Conservation (phyloP, 192 early-diverging fungal genomes). For the Cetraspora pellucida region DNA sequence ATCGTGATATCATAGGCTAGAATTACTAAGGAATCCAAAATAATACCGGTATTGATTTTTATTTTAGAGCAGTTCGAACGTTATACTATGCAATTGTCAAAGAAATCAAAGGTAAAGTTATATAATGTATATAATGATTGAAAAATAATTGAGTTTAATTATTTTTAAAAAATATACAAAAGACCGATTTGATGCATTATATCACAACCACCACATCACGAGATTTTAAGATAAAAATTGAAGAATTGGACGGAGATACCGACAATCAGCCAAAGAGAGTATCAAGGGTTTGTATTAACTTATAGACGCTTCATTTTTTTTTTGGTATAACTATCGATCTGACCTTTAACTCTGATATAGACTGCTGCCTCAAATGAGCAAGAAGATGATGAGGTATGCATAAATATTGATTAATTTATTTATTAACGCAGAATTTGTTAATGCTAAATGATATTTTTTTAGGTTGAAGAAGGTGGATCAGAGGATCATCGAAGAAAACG, state of each 20-base stretch:
- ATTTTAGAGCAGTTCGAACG: slow-evolving; percentile 78
- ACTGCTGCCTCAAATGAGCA: too few relatives aligned
- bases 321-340: too few relatives aligned
- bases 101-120: slow-evolving; percentile 64
- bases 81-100: slow-evolving; percentile 67
- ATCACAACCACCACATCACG: slow-evolving; percentile 77
- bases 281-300: neutral
- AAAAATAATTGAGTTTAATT: slow-evolving; percentile 13
- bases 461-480: neutral
- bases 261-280: slow-evolving; percentile 22
- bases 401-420: neutral
- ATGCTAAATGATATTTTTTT: neutral
- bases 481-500: neutral
- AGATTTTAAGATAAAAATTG: slow-evolving; percentile 73
- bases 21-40: slow-evolving; percentile 69
- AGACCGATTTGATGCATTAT: slow-evolving; percentile 68
- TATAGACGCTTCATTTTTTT: too few relatives aligned
- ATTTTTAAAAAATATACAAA: too few relatives aligned
- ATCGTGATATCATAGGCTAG: slow-evolving; percentile 46
- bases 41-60: slow-evolving; percentile 74
- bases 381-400: neutral
- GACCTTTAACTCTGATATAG: too few relatives aligned
- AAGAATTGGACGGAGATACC: slow-evolving; percentile 42
- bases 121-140: neutral
- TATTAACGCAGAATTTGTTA: neutral